phyloP scores from a whole-genome alignment of 2,329 filamentous ascomycete genomes.

The Setomelanomma holmii region DNA sequence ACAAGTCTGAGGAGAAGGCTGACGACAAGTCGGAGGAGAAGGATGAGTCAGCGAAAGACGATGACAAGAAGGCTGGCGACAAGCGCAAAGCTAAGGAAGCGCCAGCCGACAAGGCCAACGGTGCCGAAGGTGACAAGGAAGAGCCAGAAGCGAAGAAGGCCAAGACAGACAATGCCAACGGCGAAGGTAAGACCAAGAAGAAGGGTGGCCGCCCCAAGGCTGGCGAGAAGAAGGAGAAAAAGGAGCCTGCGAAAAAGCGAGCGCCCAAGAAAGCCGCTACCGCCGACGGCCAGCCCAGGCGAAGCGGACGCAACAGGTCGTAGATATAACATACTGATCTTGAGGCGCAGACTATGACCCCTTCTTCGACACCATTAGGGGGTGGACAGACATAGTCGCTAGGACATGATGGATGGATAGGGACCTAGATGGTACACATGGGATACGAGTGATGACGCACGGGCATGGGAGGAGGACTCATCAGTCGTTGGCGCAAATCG shows the following conservation, averaged over 20 bases:
- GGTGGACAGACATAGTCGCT: background rate
- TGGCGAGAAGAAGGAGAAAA: slow-evolving; percentile 50
- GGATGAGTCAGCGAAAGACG: background rate
- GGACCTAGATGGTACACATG: background rate
- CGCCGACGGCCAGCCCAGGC: slow-evolving; percentile 56
- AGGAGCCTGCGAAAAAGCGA: slow-evolving; percentile 51
- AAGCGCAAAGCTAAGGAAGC: slow-evolving; percentile 41
- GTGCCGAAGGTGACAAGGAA: slow-evolving; percentile 33
- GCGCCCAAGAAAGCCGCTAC: slow-evolving; percentile 59
- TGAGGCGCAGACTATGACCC: background rate
- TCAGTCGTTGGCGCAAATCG: background rate
- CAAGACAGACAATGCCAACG: slow-evolving; percentile 33
- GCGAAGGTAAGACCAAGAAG: slow-evolving; percentile 39
- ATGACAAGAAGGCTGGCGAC: slow-evolving; percentile 37
- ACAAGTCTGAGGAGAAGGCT: slow-evolving; percentile 37
- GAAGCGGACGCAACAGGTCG: slow-evolving; percentile 52
- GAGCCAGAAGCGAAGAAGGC: slow-evolving; percentile 30
- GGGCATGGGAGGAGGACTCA: background rate
- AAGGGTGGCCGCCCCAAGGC: slow-evolving; percentile 53
- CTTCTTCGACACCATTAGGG: background rate
- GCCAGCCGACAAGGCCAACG: background rate
- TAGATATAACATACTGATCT: slow-evolving; percentile 11
- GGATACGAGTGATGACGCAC: background rate
- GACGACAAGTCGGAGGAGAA: slow-evolving; percentile 29
- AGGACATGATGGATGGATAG: background rate